phyloP scores from a whole-genome alignment of 345 rosid species.

The Pistacia atlantica region DNA sequence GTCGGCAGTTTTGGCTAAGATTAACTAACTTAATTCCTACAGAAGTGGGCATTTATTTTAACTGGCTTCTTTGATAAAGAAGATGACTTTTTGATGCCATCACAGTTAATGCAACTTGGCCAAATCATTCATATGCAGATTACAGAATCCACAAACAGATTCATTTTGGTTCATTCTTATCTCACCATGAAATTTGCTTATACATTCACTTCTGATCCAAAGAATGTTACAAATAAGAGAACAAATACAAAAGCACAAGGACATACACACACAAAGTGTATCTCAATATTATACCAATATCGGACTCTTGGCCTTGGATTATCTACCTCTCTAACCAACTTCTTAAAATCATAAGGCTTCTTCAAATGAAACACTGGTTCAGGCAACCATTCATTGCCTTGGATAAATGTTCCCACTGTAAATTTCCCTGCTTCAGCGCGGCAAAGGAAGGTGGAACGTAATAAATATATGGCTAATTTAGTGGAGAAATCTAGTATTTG shows the following conservation, averaged over 20 bases:
- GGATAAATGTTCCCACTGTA: slow-evolving; percentile 53
- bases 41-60: too few relatives aligned
- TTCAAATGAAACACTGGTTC: slow-evolving; percentile 42
- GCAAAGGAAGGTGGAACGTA: too few relatives aligned
- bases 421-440: slow-evolving; percentile 50
- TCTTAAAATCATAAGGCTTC: slow-evolving; percentile 30
- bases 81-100: too few relatives aligned
- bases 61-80: too few relatives aligned
- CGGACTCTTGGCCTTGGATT: neutral
- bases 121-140: too few relatives aligned
- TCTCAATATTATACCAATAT: neutral
- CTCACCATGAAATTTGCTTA: neutral
- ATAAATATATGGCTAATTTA: too few relatives aligned
- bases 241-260: neutral
- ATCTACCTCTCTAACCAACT: neutral
- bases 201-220: neutral
- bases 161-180: neutral
- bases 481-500: too few relatives aligned
- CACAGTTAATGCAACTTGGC: too few relatives aligned
- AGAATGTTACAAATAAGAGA: neutral
- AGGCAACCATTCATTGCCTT: slow-evolving; percentile 67
- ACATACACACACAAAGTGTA: neutral
- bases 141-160: too few relatives aligned
- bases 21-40: too few relatives aligned
- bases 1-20: too few relatives aligned